phyloP scores from a whole-genome alignment of 805 yeast species.

The Wickerhamiella hasegawae region DNA sequence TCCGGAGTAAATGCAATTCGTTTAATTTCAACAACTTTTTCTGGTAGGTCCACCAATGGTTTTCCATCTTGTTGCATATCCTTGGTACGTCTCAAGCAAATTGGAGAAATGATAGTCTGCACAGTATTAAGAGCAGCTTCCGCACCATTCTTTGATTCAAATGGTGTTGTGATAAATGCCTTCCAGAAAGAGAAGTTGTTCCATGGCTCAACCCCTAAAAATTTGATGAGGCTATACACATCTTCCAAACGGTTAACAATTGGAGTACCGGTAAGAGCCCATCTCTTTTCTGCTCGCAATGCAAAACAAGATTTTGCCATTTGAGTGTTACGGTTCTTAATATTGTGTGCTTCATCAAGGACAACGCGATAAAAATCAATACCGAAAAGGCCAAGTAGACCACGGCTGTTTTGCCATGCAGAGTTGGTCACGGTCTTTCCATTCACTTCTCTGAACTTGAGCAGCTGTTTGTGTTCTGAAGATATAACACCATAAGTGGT shows the following conservation, averaged over 20 bases:
- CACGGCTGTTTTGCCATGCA: constrained; percentile 8
- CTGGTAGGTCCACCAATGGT: constrained; percentile 60
- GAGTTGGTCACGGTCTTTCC: constrained; percentile 12
- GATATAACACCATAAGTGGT: constrained; percentile 83
- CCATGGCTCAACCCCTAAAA: constrained; percentile 80
- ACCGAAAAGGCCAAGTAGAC: constrained; percentile 41
- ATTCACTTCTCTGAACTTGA: constrained; percentile 7
- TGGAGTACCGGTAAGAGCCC: constrained; percentile 91
- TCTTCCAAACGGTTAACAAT: constrained; percentile 81
- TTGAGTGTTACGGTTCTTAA: constrained; percentile 61
- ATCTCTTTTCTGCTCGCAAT: constrained; percentile 46
- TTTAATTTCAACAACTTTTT: constrained; percentile 56
- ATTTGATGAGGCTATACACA: constrained; percentile 59
- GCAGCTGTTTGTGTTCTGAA: constrained; percentile 47
- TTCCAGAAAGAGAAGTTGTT: constrained; percentile 73
- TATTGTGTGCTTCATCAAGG: constrained; percentile 82
- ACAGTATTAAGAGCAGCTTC: constrained; percentile 61
- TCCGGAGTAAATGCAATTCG: constrained; percentile 46
- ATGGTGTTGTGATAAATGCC: constrained; percentile 68
- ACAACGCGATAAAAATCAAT: constrained; percentile 62
- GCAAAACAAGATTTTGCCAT: constrained; percentile 66
- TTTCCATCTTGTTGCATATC: constrained; percentile 68
- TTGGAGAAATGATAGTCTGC: constrained; percentile 72
- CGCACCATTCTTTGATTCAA: constrained; percentile 51
- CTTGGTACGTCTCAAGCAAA: constrained; percentile 72